These are phyloP conservation scores for Gaeumannomyces sp. DNA, from an alignment of 2,329 filamentous ascomycete genomes.

Conservation along the genomic window DNA sequence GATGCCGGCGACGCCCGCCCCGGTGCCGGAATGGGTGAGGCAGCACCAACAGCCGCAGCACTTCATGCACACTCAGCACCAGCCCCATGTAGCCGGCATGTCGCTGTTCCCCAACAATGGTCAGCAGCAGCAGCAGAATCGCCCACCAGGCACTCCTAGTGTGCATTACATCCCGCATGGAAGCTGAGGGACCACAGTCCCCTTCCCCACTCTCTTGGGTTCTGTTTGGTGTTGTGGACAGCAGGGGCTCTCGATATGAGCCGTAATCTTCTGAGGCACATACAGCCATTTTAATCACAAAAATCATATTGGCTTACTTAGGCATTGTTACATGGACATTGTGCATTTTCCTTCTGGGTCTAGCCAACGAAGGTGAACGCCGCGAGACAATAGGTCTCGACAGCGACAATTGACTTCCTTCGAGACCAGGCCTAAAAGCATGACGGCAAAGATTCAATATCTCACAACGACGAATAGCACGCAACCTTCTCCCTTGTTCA, in stretches of 20 bases:
- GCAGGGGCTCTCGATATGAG: not conserved
- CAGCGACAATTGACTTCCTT: not conserved
- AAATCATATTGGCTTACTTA: not conserved
- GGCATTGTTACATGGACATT: not conserved
- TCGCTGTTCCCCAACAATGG: not conserved
- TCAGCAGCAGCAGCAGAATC: not conserved
- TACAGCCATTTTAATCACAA: not conserved
- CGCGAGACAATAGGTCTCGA: not conserved
- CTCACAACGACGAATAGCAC: not conserved
- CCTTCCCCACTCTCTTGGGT: not conserved
- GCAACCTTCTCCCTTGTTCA: not conserved
- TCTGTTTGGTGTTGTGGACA: not conserved
- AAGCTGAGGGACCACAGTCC: not conserved
- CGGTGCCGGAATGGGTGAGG: slow-evolving; percentile 1
- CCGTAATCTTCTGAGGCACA: not conserved
- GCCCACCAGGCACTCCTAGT: not conserved
- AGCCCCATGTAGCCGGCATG: not conserved
- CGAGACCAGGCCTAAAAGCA: not conserved
- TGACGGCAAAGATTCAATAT: not conserved
- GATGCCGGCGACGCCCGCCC: slow-evolving; percentile 19
- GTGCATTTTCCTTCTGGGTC: not conserved
- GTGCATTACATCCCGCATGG: not conserved
- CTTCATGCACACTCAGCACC: not conserved
- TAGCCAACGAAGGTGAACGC: not conserved
- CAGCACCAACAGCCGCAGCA: not conserved